Conservation (phyloP, 257 asterid species). For the Cynanchum wilfordii region DNA sequence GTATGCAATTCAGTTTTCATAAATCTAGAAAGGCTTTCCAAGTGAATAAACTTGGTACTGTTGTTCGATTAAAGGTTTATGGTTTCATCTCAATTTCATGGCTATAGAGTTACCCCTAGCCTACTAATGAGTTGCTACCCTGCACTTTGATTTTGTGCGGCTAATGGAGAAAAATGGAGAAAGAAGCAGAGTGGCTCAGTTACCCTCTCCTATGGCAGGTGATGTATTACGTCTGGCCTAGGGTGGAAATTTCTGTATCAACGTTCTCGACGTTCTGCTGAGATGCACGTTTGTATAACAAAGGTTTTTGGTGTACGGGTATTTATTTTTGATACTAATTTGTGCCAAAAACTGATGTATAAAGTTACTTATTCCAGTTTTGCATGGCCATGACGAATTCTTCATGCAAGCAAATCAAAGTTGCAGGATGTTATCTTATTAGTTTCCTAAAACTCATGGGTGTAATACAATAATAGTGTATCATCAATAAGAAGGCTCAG, state of each 20-base stretch:
- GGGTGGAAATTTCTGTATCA: background rate
- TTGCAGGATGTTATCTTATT: background rate
- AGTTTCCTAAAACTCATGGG: background rate
- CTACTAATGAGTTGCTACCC: background rate
- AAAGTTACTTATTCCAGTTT: background rate
- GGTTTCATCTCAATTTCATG: background rate
- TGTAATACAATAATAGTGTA: too few species aligned
- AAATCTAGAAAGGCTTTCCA: background rate
- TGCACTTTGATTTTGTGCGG: background rate
- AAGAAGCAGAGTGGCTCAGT: background rate
- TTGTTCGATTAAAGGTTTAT: too few species aligned
- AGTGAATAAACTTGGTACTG: background rate
- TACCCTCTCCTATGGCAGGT: background rate
- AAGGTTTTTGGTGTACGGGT: background rate
- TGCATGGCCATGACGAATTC: background rate
- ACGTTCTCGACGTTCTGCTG: background rate
- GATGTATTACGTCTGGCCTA: background rate
- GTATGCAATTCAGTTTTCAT: conserved; percentile 49
- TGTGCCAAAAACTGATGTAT: background rate
- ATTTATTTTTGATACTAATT: background rate
- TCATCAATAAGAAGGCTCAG: too few species aligned
- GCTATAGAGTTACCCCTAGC: background rate
- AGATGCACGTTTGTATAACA: background rate
- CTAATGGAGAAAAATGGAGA: background rate
- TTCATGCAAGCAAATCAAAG: background rate